Base-by-base conservation (phyloP, 2,329 filamentous ascomycete genomes). In the Raffaelea ambrosiae region DNA sequence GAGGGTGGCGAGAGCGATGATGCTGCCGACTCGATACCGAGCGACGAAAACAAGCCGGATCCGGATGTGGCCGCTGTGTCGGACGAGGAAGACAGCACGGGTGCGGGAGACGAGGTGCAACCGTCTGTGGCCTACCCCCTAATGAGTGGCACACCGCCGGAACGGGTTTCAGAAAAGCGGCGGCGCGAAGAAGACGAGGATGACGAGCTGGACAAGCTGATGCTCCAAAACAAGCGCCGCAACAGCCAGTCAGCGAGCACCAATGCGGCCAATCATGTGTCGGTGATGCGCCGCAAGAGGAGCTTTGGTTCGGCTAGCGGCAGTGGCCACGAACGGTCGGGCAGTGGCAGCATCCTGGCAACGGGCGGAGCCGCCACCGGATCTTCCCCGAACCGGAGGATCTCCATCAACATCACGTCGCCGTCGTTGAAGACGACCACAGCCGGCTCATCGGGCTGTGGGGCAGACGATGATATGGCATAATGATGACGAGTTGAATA, bases 141-240 rank as follows among this genome's bases (percentile, higher is more conserved):
- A 9, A 21, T 42, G 2, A 35, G n/a, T 16, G 43, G 39, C 9
- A 42, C 47, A 0, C 83, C 84, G 3, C 85, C 83, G 0, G 88
- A 95, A 64, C 78, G 88, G 47, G 67, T 95, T 18, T 85, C 88
- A 0, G 88, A 95, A 63, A 97, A 97, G 66, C 84, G 91, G 43
- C 79, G 91, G 43, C 80, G 93, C 57, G 90, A 95, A 61, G 91
- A 96, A 49, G 88, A 95, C 52, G 91, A 96, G 41, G 90, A 95
- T 48, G 90, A 96, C 54, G 88, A 91, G 59, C 69, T 97, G n/a
- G 82, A 83, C 47, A 95, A 93, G 66, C 74, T 96, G 57, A 81
- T 87, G 54, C 70, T 77, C 43, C 71, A 71, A 59, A 84, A 83
- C 59, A 74, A 80, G 38, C 74, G 80, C 35, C 82, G 77, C 57